A percentile compares a stretch with the other conserved stretches of the same genome.
Conservation (phyloP, 345 rosid species). For the Erodium maritimum region DNA sequence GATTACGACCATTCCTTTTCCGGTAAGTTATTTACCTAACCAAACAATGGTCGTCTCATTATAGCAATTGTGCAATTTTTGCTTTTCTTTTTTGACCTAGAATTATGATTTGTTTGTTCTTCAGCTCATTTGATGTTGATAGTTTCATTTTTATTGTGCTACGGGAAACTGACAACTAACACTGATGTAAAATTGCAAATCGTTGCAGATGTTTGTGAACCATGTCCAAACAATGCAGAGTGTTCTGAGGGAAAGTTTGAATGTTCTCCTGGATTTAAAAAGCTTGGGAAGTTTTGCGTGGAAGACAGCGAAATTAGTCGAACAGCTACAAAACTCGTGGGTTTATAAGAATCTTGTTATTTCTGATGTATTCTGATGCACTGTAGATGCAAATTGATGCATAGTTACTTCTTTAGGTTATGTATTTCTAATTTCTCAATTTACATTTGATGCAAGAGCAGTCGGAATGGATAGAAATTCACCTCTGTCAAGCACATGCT, state of each 20-base stretch:
- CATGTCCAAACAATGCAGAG: slow-evolving; percentile 62
- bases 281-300: slow-evolving; percentile 41
- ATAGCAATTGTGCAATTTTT: too few relatives aligned
- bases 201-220: slow-evolving; percentile 57
- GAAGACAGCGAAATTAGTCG: slow-evolving; percentile 71
- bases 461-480: slow-evolving; percentile 45
- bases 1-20: slow-evolving; percentile 28
- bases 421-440: neutral
- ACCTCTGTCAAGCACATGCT: slow-evolving; percentile 51
- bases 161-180: neutral
- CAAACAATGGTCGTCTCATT: too few relatives aligned
- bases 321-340: slow-evolving; percentile 65
- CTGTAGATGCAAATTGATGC: neutral
- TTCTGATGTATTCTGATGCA: neutral
- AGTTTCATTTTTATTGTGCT: too few relatives aligned
- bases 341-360: too few relatives aligned
- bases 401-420: too few relatives aligned
- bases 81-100: neutral
- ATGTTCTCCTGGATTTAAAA: slow-evolving; percentile 53
- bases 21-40: slow-evolving; percentile 20
- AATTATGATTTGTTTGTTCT: too few relatives aligned
- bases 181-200: neutral
- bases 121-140: neutral
- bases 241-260: slow-evolving; percentile 57
- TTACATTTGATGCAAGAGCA: slow-evolving; percentile 23